A percentile compares a stretch with the other conserved stretches of the same genome.
Evolutionary conservation across 176 grass and related monocot species (phyloP).

Genomic region (Phoenix roebelenii): DNA sequence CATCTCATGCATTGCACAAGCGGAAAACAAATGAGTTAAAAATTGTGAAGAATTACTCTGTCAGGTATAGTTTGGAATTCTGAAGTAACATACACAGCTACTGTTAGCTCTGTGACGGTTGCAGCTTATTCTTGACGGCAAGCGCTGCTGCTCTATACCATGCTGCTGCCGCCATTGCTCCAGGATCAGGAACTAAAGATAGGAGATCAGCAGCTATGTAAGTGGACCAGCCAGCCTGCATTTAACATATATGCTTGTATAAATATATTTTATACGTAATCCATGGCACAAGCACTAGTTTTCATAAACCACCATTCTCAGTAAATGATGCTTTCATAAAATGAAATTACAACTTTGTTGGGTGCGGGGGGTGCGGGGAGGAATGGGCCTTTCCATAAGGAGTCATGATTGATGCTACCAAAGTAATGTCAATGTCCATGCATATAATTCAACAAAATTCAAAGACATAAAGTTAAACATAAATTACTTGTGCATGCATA

Average conservation of each 20-base stretch:
- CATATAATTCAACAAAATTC: too few relatives aligned
- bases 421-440: too few relatives aligned
- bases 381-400: too few relatives aligned
- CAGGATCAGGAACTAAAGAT: conserved; percentile 73
- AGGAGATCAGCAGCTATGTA: conserved; percentile 61
- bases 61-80: not conserved
- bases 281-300: too few relatives aligned
- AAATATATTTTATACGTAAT: too few relatives aligned
- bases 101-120: conserved; percentile 29
- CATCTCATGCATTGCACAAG: conserved; percentile 16
- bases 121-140: conserved; percentile 45
- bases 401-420: too few relatives aligned
- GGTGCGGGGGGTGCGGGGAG: too few relatives aligned
- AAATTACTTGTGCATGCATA: conserved; percentile 82
- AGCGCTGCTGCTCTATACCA: conserved; percentile 65
- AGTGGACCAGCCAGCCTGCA: conserved; percentile 84
- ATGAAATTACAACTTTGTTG: too few relatives aligned
- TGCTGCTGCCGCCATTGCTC: conserved; percentile 79
- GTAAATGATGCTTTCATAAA: too few relatives aligned
- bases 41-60: conserved; percentile 11
- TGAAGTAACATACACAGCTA: not conserved
- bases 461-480: too few relatives aligned
- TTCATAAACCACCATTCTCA: too few relatives aligned
- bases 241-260: not conserved
- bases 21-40: conserved; percentile 18